Evolutionary conservation across 2,329 filamentous ascomycete species (phyloP).

Genomic region (Cercospora zeina): DNA sequence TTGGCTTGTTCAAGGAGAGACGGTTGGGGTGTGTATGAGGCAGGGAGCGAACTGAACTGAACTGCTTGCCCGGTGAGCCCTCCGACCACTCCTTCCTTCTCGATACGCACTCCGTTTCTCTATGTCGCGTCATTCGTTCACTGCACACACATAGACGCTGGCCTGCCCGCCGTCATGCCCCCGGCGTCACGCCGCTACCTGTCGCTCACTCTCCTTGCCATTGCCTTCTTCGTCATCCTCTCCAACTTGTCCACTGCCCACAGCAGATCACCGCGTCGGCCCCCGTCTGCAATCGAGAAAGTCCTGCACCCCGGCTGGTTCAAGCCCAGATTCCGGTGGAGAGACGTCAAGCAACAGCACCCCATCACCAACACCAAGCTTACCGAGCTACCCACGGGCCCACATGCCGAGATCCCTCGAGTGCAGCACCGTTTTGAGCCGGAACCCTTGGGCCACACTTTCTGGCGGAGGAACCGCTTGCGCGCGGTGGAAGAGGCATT

Average conservation of each 20-base stretch:
- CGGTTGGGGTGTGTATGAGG: background rate
- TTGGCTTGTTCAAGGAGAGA: background rate
- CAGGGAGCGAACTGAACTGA: background rate
- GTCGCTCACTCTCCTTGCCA: conserved; percentile 28
- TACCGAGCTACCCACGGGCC: conserved; percentile 71
- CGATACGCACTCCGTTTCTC: background rate
- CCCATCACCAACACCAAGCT: conserved; percentile 67
- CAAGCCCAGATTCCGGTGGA: conserved; percentile 38
- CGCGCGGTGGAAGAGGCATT: conserved; percentile 71
- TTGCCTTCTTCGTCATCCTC: conserved; percentile 30
- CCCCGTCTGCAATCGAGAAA: conserved; percentile 24
- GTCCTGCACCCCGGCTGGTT: conserved; percentile 34
- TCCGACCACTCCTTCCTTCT: conserved; percentile 3
- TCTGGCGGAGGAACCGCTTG: conserved; percentile 64
- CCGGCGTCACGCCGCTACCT: conserved; percentile 35
- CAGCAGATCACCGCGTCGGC: conserved; percentile 3
- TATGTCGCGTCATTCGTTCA: background rate
- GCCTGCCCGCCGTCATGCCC: conserved; percentile 27
- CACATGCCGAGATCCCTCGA: conserved; percentile 67
- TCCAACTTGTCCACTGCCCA: conserved; percentile 13
- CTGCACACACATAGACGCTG: conserved; percentile 9
- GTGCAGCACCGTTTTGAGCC: conserved; percentile 71
- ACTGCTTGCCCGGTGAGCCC: conserved; percentile 5
- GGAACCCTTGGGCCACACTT: conserved; percentile 62
- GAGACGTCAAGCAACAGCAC: conserved; percentile 50